Percentiles rank a stretch among this genome's conserved stretches.
Evolutionary conservation across 805 yeast species (phyloP).

Genomic region (Pichia sporocuriosa): DNA sequence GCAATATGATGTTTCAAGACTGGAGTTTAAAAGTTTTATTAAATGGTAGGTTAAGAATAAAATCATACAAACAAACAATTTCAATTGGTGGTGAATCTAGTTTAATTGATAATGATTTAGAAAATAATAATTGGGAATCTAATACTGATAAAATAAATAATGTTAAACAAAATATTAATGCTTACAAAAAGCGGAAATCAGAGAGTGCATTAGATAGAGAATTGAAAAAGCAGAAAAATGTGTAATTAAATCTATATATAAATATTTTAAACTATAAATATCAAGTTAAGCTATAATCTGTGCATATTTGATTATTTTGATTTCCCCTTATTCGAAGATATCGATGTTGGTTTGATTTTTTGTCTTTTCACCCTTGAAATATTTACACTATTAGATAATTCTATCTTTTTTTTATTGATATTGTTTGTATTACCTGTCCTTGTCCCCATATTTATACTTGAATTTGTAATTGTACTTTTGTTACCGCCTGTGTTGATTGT

Average conservation of each 20-base stretch:
- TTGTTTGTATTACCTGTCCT: background rate
- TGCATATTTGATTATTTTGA: constrained; percentile 3
- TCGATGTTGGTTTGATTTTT: no score
- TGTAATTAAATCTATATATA: constrained; percentile 1
- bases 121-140: constrained; percentile 15
- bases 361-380: no score
- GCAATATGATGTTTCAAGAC: constrained; percentile 51
- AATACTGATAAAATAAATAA: constrained; percentile 10
- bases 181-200: constrained; percentile 18
- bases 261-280: no score
- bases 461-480: no score
- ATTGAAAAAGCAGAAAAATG: constrained; percentile 12
- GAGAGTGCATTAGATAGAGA: constrained; percentile 16
- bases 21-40: constrained; percentile 59
- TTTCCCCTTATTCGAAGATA: background rate
- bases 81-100: constrained; percentile 44
- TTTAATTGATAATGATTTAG: constrained; percentile 23
- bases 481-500: no score
- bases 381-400: no score
- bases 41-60: constrained; percentile 66
- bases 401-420: background rate
- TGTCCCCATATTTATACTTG: no score
- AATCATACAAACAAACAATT: constrained; percentile 73
- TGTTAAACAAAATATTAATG: constrained; percentile 14
- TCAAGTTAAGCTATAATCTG: no score